phyloP scores from a whole-genome alignment of 2,329 filamentous ascomycete species.

The Penicillium sp. region DNA sequence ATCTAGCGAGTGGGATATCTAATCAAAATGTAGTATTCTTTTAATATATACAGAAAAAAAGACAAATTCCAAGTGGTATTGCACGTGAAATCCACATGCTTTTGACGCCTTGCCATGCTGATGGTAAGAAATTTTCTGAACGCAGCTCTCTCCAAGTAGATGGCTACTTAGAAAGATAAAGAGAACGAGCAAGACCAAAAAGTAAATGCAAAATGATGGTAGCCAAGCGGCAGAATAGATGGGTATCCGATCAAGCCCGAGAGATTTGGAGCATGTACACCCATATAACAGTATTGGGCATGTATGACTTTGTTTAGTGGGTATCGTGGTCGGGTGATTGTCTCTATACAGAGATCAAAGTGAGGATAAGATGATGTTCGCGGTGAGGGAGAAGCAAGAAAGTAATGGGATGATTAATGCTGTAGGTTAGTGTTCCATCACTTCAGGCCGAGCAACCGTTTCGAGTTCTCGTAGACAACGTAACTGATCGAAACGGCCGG shows the following conservation, averaged over 20 bases:
- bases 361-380: neutral
- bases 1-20: neutral
- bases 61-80: constrained; percentile 27
- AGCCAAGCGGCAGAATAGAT: constrained; percentile 2
- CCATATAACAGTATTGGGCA: neutral
- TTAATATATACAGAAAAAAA: constrained; percentile 22
- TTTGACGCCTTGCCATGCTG: constrained; percentile 41
- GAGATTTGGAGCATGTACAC: constrained; percentile 10
- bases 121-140: constrained; percentile 14
- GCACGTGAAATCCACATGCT: constrained; percentile 27
- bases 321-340: neutral
- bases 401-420: neutral
- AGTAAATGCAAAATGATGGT: constrained; percentile 15
- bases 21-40: neutral
- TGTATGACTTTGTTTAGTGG: neutral
- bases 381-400: neutral
- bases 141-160: neutral
- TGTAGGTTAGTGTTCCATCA: constrained; percentile 30
- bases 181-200: constrained; percentile 3
- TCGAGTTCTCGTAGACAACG: constrained; percentile 90
- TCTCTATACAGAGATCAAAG: neutral
- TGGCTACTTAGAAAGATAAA: neutral
- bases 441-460: constrained; percentile 65
- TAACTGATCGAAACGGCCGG: constrained; percentile 95
- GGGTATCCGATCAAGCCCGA: constrained; percentile 12